These are phyloP conservation scores for Aspergillus aculeatus DNA, from an alignment of 2,329 filamentous ascomycete species.

Conservation along the genomic window DNA sequence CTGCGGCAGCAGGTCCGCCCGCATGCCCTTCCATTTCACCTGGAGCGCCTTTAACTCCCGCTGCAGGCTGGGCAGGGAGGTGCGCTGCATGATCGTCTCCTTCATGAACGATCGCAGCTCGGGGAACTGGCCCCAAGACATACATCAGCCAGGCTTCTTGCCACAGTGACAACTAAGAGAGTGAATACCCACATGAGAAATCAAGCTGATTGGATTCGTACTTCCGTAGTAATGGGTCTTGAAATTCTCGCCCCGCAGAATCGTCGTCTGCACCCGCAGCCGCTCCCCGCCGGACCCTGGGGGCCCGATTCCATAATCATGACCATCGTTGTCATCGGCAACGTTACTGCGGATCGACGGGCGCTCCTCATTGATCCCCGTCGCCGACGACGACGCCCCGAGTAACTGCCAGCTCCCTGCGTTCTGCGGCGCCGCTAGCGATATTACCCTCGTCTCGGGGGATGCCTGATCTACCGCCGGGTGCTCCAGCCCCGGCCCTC, in stretches of 20 bases:
- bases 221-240: constrained; percentile 25
- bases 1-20: constrained; percentile 5
- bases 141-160: not conserved
- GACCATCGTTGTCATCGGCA: not conserved
- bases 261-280: constrained; percentile 11
- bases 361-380: constrained; percentile 3
- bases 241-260: constrained; percentile 25
- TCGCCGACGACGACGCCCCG: not conserved
- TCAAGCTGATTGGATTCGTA: constrained; percentile 22
- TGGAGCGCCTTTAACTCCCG: constrained; percentile 21
- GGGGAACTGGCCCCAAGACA: constrained; percentile 14
- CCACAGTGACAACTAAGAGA: too few relatives aligned
- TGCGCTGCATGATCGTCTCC: constrained; percentile 21
- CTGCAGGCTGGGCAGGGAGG: constrained; percentile 20
- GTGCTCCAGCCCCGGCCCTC: not conserved
- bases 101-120: constrained; percentile 24
- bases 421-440: not conserved
- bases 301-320: not conserved
- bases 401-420: not conserved
- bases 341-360: constrained; percentile 14
- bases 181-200: constrained; percentile 19
- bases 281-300: not conserved
- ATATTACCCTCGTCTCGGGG: not conserved
- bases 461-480: too few relatives aligned
- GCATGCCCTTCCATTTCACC: constrained; percentile 20